A percentile compares a stretch with the other conserved stretches of the same genome.
phyloP scores from a whole-genome alignment of 2,329 filamentous ascomycete genomes.

The Claviceps lovelessii region DNA sequence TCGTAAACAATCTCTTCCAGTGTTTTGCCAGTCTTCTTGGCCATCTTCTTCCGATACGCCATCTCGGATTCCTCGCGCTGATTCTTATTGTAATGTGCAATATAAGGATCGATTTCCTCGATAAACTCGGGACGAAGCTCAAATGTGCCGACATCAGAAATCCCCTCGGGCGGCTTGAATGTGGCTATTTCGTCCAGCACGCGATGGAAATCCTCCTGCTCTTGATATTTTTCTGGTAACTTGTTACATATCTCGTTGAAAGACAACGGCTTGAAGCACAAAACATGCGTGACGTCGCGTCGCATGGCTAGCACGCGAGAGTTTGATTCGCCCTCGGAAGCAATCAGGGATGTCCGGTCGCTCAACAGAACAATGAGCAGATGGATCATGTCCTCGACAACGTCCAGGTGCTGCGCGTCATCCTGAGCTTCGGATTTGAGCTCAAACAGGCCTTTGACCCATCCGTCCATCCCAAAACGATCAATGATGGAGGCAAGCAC shows the following conservation, averaged over 20 bases:
- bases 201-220: conserved; percentile 74
- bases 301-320: conserved; percentile 59
- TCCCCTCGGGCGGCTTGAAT: conserved; percentile 78
- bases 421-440: conserved; percentile 62
- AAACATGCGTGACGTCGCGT: conserved; percentile 79
- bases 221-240: conserved; percentile 76
- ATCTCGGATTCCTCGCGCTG: conserved; percentile 90
- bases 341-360: conserved; percentile 68
- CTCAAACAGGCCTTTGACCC: conserved; percentile 74
- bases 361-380: conserved; percentile 81
- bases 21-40: conserved; percentile 71
- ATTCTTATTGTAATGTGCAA: conserved; percentile 91
- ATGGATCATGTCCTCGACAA: conserved; percentile 92
- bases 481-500: conserved; percentile 84
- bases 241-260: conserved; percentile 84
- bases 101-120: conserved; percentile 86
- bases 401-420: conserved; percentile 74
- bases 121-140: conserved; percentile 78
- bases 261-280: conserved; percentile 91
- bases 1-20: conserved; percentile 81
- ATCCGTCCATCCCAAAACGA: conserved; percentile 74
- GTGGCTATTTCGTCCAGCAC: conserved; percentile 77
- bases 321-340: conserved; percentile 48
- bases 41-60: conserved; percentile 74
- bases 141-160: conserved; percentile 87